Percentiles rank a stretch among this genome's conserved stretches.
These are phyloP conservation scores for Lactarius vividus DNA, from an alignment of 768 basidiomycete species.

Conservation along the genomic window DNA sequence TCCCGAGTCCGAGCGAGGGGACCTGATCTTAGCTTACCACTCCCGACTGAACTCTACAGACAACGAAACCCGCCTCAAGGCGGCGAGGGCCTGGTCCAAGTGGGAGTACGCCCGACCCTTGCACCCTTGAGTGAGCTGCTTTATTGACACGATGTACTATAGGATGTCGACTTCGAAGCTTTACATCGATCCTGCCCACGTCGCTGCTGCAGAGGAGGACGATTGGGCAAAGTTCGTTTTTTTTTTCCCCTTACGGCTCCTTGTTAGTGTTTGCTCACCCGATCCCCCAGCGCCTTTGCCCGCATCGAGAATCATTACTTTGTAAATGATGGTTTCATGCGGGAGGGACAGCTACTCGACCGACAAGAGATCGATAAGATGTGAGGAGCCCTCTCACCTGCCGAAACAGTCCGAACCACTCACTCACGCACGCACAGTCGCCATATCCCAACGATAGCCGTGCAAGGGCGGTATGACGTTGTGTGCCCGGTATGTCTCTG, in stretches of 20 bases:
- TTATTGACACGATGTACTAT: neutral
- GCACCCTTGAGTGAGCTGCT: neutral
- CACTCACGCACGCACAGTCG: slow-evolving; percentile 48
- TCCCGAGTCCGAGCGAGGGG: slow-evolving; percentile 72
- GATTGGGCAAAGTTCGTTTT: slow-evolving; percentile 67
- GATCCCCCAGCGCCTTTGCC: slow-evolving; percentile 67
- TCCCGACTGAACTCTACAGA: slow-evolving; percentile 71
- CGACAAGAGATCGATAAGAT: slow-evolving; percentile 86
- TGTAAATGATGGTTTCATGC: slow-evolving; percentile 85
- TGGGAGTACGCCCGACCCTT: slow-evolving; percentile 68
- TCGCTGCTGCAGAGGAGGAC: slow-evolving; percentile 68
- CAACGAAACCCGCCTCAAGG: slow-evolving; percentile 57
- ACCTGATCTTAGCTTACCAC: slow-evolving; percentile 84
- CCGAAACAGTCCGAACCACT: slow-evolving; percentile 10
- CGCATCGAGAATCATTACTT: slow-evolving; percentile 92
- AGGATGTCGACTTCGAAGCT: slow-evolving; percentile 86
- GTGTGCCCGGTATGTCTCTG: slow-evolving; percentile 66
- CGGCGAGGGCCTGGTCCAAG: slow-evolving; percentile 84
- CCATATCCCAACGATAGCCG: slow-evolving; percentile 77
- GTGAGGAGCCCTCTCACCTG: slow-evolving; percentile 36
- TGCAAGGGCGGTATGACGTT: slow-evolving; percentile 88
- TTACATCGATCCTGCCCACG: slow-evolving; percentile 60
- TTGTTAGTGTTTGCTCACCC: neutral
- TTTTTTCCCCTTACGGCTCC: neutral
- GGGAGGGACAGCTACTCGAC: slow-evolving; percentile 84